Conservation (phyloP, 2,329 filamentous ascomycete species). For the Penicillium nordicum region DNA sequence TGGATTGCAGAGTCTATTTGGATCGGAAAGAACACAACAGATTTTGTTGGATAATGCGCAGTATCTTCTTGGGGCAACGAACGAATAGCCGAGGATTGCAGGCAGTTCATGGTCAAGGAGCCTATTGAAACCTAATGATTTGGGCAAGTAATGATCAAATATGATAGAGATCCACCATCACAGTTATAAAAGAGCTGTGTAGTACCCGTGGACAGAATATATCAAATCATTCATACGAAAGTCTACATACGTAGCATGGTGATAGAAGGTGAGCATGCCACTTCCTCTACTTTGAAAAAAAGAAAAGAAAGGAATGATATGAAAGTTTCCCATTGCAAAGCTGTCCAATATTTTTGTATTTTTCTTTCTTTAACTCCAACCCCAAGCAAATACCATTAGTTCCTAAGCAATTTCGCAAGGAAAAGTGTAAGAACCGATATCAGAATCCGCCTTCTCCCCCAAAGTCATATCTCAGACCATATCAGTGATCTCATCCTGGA, state of each 20-base stretch:
- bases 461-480: not conserved
- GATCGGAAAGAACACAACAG: not conserved
- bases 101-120: not conserved
- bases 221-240: no score
- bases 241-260: no score
- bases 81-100: not conserved
- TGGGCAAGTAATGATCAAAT: not conserved
- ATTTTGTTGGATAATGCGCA: conserved; percentile 14
- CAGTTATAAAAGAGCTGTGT: not conserved
- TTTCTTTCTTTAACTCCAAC: not conserved
- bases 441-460: not conserved
- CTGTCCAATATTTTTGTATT: not conserved
- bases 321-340: not conserved
- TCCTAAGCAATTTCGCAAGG: not conserved
- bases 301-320: not conserved
- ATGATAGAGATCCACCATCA: not conserved
- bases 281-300: not conserved
- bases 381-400: not conserved
- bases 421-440: not conserved
- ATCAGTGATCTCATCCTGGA: not conserved
- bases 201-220: not conserved
- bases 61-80: not conserved
- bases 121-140: no score
- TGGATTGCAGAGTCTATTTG: conserved; percentile 24
- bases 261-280: not conserved